Evolutionary conservation across 805 yeast species (phyloP).

Genomic region (Kodamaea fukazawae): DNA sequence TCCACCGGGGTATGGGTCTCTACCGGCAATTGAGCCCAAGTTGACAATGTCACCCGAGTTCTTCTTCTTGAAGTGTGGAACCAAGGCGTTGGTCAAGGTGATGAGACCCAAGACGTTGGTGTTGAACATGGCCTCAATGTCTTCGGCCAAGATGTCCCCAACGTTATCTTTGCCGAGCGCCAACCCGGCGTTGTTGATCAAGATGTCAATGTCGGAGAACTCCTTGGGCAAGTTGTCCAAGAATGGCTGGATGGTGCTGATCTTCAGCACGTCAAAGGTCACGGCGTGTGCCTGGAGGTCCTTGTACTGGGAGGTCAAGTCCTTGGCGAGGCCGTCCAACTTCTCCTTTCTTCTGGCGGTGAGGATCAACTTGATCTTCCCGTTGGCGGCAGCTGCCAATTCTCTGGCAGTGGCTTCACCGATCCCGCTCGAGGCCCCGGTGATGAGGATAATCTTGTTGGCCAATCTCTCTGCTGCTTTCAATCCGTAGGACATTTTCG

Average conservation of each 20-base stretch:
- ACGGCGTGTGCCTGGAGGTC: slow-evolving; percentile 57
- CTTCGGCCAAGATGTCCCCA: slow-evolving; percentile 63
- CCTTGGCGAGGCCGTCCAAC: slow-evolving; percentile 47
- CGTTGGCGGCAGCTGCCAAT: slow-evolving; percentile 73
- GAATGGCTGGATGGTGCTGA: slow-evolving; percentile 47
- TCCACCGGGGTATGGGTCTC: slow-evolving; percentile 78
- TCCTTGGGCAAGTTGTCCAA: slow-evolving; percentile 54
- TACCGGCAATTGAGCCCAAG: slow-evolving; percentile 75
- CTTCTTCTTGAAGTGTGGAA: slow-evolving; percentile 67
- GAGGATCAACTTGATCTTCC: slow-evolving; percentile 65
- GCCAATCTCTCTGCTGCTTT: slow-evolving; percentile 78
- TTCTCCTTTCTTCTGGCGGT: slow-evolving; percentile 77
- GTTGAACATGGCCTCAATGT: slow-evolving; percentile 71
- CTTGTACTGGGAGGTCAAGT: slow-evolving; percentile 48
- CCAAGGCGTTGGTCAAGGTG: slow-evolving; percentile 74
- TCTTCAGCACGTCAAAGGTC: slow-evolving; percentile 42
- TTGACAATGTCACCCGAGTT: slow-evolving; percentile 73
- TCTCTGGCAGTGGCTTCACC: slow-evolving; percentile 91
- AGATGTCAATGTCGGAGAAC: slow-evolving; percentile 61
- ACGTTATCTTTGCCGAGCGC: slow-evolving; percentile 79
- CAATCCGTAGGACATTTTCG: slow-evolving; percentile 60
- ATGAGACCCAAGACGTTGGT: slow-evolving; percentile 89
- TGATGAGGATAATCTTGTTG: slow-evolving; percentile 75
- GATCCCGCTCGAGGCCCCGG: slow-evolving; percentile 98
- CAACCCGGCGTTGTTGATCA: slow-evolving; percentile 71